These are phyloP conservation scores for Amanita brunnescens DNA, from an alignment of 768 basidiomycete species.

Conservation along the genomic window DNA sequence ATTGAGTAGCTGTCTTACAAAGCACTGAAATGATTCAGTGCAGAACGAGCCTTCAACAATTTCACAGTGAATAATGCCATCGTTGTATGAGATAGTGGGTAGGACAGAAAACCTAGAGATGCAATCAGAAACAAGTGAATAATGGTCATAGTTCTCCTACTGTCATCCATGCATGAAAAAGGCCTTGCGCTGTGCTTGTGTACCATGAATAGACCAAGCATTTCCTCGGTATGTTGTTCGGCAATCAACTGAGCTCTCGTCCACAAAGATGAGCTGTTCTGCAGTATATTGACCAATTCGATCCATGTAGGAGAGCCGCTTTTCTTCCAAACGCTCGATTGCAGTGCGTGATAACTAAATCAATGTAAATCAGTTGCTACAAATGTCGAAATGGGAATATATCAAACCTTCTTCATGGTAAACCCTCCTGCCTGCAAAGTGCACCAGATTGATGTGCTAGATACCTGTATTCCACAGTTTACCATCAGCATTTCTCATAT, in stretches of 20 bases:
- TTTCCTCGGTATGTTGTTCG: slow-evolving; percentile 12
- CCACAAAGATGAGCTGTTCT: slow-evolving; percentile 24
- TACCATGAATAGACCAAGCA: slow-evolving; percentile 21
- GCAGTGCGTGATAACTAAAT: slow-evolving; percentile 7
- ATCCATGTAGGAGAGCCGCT: not conserved
- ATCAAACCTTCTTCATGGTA: not conserved
- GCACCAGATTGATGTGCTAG: slow-evolving; percentile 15
- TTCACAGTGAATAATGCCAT: slow-evolving; percentile 20
- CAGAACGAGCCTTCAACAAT: slow-evolving; percentile 23
- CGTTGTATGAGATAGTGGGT: slow-evolving; percentile 26
- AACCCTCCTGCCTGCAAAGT: slow-evolving; percentile 7
- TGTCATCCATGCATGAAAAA: slow-evolving; percentile 21
- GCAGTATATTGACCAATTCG: slow-evolving; percentile 8
- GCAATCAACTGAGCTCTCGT: slow-evolving; percentile 25
- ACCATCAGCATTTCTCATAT: slow-evolving; percentile 15
- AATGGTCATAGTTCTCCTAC: slow-evolving; percentile 8
- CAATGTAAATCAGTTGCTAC: not conserved
- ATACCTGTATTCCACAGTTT: slow-evolving; percentile 10
- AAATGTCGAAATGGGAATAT: not conserved
- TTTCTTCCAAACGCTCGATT: not conserved
- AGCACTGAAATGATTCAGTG: slow-evolving; percentile 17
- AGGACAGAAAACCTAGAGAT: slow-evolving; percentile 25
- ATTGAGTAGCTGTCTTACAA: slow-evolving; percentile 23
- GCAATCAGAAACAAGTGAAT: not conserved
- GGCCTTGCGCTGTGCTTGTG: slow-evolving; percentile 13